Base-by-base conservation (phyloP, 2,329 filamentous ascomycete species). In the Fusarium virguliforme region DNA sequence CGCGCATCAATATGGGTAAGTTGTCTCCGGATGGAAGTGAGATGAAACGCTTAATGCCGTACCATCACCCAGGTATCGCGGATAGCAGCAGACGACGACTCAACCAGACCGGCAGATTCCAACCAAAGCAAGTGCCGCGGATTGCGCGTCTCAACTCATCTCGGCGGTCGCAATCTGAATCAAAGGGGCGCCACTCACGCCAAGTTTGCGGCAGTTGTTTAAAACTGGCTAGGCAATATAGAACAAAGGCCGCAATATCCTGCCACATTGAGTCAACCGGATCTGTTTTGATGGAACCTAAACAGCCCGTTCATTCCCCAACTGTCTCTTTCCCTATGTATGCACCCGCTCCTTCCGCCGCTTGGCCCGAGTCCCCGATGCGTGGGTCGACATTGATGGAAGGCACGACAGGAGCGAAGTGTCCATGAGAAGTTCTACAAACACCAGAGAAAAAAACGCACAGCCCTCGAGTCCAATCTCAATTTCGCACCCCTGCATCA, bases 401-500 rank as follows among this genome's bases (percentile, higher is more conserved):
- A 30, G 46, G 32, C 24, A 38, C 34, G 22, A 30, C 43, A 15
- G 43, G 43, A 50, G 28, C 30, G 22, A 26, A 48, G 37, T 37
- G 18, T 53, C 34, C 38, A 40, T 60, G n/a, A n/a, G n/a, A n/a
- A 30, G 18, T 50, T 7, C 43, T 26, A 59, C 30, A 54, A 51
- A 41, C 37, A 24, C 35, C 35, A n/a, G 18, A 10, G 24, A 48
- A 28, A 48, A 53, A 51, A 53, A 62, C 34, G 58, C 63, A 65
- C 58, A 38, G 41, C 41, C 43, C 53, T 56, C 58, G 40, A 55
- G 50, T 38, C 58, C 57, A 60, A 26, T 53, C 55, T 60, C 26
- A 48, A 48, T 57, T 54, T 54, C 50, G 37, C 30, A 46, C 59
- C 59, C 59, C 61, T 62, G 61, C 55, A 60, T 48, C 37, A 32